phyloP scores from a whole-genome alignment of 192 early-diverging fungal species.

The Coemansia sp. region DNA sequence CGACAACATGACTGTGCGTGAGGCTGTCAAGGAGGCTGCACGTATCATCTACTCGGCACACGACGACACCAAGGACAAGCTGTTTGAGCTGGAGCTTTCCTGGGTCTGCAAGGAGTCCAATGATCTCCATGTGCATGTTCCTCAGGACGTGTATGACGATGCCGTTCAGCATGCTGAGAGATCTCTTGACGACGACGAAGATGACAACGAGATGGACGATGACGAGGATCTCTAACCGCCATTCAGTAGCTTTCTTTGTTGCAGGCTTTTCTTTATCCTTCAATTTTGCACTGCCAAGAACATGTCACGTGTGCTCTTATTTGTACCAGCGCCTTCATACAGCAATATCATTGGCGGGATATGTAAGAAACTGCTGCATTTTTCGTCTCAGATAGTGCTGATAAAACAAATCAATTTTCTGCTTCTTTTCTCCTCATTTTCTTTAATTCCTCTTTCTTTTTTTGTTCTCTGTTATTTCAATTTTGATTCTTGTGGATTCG shows the following conservation, averaged over 20 bases:
- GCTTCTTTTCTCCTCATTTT: not conserved
- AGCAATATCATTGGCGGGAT: too few species aligned
- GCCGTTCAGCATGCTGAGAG: constrained; percentile 60
- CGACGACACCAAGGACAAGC: constrained; percentile 98
- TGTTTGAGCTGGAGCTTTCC: constrained; percentile 97
- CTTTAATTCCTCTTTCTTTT: constrained; percentile 1
- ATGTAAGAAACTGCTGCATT: too few species aligned
- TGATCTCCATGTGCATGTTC: constrained; percentile 80
- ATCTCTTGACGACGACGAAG: constrained; percentile 40
- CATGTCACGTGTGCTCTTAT: constrained; percentile 3
- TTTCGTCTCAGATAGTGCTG: not conserved
- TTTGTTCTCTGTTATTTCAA: not conserved
- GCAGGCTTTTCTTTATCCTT: not conserved
- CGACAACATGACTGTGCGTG: constrained; percentile 66
- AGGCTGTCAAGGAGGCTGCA: constrained; percentile 92
- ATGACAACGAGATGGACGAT: constrained; percentile 45
- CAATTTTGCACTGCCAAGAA: not conserved
- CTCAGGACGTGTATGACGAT: constrained; percentile 81
- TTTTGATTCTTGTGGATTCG: constrained; percentile 4
- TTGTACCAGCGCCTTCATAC: not conserved
- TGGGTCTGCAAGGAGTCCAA: constrained; percentile 90
- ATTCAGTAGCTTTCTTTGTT: not conserved
- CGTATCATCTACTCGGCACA: constrained; percentile 94
- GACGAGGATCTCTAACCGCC: constrained; percentile 20
- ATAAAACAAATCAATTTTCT: constrained; percentile 4